Evolutionary conservation across 2,329 filamentous ascomycete genomes (phyloP), one percentile per base, ranked within the genome.

Genomic region (Hypoxylon sp.): DNA sequence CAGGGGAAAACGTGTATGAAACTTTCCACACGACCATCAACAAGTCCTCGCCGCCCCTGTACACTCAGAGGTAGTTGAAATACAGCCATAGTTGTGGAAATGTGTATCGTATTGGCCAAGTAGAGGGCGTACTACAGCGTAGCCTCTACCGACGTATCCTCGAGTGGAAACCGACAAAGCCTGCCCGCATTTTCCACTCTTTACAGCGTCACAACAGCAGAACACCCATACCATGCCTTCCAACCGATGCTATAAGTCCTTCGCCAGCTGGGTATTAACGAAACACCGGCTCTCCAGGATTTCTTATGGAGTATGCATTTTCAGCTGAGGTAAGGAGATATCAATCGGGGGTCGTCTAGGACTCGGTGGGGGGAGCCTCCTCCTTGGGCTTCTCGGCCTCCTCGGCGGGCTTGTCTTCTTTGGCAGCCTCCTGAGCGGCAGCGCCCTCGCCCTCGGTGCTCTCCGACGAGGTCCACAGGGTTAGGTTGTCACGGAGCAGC

Each of bases 401-500:
- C 73, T 86, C 82, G 51, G 81, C 79, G 61, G 82, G 80, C 80
- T 84, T 83, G 75, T 88, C 86, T 79, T 93, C 90, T 86, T 88
- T 85, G 73, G 82, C 75, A 54, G 80, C 82, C 66, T 85, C 83
- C 76, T 88, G 83, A 73, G 88, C 85, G 69, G 85, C 86, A 72
- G 90, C 85, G 73, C 81, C 85, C 83, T 95, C 93, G 69, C 88
- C 86, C 83, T 97, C 95, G 78, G 87, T 90, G 77, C 89, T 93
- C 81, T 97, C 95, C 68, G 94, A 97, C 76, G 95, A 98, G 77
- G 95, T 98, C 95, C 95, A 98, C 83, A 98, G 92, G 75, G 95
- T 98, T 72, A 98, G 89, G 89, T 98, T 98, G 88, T 98, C 95
- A 81, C 95, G 93, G 82, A 98, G 92, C 72, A 98, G 89, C 89